These are phyloP conservation scores for Prillingera fragicola DNA, from an alignment of 1,284 basidiomycete genomes.

Conservation along the genomic window DNA sequence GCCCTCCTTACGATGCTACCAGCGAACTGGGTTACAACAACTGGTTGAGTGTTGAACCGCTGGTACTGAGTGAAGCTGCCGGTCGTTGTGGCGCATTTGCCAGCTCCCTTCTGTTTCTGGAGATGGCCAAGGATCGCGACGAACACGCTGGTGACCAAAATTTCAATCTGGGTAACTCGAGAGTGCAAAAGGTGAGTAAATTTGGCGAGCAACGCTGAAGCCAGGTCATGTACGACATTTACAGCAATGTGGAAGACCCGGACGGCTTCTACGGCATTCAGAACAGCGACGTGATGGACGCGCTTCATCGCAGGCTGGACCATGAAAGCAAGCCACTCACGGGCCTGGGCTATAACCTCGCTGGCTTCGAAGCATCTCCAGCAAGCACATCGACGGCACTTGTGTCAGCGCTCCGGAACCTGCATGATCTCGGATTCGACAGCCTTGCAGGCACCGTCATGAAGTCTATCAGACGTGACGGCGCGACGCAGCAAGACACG, in stretches of 20 bases:
- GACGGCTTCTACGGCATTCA: slow-evolving; percentile 95
- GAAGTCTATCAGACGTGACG: slow-evolving; percentile 11
- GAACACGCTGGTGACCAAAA: slow-evolving; percentile 9
- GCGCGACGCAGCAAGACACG: slow-evolving; percentile 26
- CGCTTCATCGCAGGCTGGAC: slow-evolving; percentile 76
- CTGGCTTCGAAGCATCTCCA: slow-evolving; percentile 61
- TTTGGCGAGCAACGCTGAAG: slow-evolving; percentile 11
- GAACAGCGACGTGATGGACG: slow-evolving; percentile 64
- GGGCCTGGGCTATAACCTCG: slow-evolving; percentile 84
- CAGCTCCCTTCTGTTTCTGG: slow-evolving; percentile 82
- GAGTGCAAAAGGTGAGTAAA: slow-evolving; percentile 33
- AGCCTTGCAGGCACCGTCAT: slow-evolving; percentile 57
- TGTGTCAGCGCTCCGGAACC: slow-evolving; percentile 61
- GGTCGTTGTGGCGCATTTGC: slow-evolving; percentile 76
- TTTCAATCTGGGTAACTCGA: slow-evolving; percentile 13
- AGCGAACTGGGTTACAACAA: slow-evolving; percentile 65
- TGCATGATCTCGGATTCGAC: slow-evolving; percentile 84
- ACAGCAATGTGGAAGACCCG: slow-evolving; percentile 90
- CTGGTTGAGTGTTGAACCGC: slow-evolving; percentile 77
- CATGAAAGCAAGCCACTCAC: slow-evolving; percentile 90
- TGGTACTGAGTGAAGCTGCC: slow-evolving; percentile 67
- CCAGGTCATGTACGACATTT: slow-evolving; percentile 77
- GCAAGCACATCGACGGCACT: slow-evolving; percentile 1
- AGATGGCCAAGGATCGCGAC: slow-evolving; percentile 61
- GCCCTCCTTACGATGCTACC: slow-evolving; percentile 46